Evolutionary conservation across 148 eudicot species (phyloP), one percentile per base, ranked within the genome.

Genomic region (Dianthus caryophyllus): DNA sequence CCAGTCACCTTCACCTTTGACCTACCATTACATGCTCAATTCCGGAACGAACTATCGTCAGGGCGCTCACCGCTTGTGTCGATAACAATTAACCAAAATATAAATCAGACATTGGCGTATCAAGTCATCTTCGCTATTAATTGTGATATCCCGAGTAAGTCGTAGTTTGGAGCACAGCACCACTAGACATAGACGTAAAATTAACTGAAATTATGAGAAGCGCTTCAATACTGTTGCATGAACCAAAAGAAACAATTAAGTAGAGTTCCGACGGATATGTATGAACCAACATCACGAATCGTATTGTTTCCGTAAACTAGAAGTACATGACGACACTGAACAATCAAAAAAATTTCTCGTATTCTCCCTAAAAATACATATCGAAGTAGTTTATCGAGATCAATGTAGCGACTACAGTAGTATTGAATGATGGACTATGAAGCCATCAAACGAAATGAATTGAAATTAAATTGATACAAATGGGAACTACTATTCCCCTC

Each of bases 391-490:
- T 63, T 64, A 29, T 64, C 51, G 24, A 43, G 61, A 59, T 61
- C 68, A 60, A 60, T 59, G 49, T 61, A 48, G 60, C 64, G 31
- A 62, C 51, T 72, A 71, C 68, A 61, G 49, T 52, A 51, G 69
- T 71, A 71, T 59, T 13, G 71, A 54, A 59, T 76, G 78, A 64
- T 50, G 48, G 11, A 68, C 64, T 56, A 22, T 61, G 25, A 3
- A 53, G 50, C 68, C 62, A 74, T 56, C 70, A 56, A 48, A 46
- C 65, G 17, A 24, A 71, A 76, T 66, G 72, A 71, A 76, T 71
- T 65, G 17, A 65, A 55, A 76, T 61, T 25, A 60, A 72, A 54
- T 62, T 67, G 63, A 71, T 76, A 76, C 80, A 72, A 67, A 71
- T 66, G 72, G 22, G 65, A 64, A 30, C 21, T 54, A 62, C 38